These are phyloP conservation scores for Fusarium buxicola DNA, from an alignment of 2,329 filamentous ascomycete species.

Conservation along the genomic window DNA sequence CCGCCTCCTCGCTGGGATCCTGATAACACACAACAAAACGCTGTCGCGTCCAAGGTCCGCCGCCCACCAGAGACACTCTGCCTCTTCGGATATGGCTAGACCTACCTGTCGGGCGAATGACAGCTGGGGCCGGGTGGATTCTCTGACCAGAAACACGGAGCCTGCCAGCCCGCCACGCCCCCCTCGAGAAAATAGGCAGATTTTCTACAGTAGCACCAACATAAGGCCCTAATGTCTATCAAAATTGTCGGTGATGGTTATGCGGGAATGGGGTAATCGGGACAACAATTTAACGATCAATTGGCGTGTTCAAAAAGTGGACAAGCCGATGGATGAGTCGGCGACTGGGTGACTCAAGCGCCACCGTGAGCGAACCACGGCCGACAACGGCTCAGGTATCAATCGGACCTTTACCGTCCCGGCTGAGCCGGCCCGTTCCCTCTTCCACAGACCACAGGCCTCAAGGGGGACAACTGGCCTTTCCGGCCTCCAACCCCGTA, in stretches of 20 bases:
- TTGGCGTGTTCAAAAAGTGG: constrained; percentile 4
- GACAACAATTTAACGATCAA: constrained; percentile 14
- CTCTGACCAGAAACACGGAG: constrained; percentile 30
- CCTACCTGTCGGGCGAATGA: constrained; percentile 38
- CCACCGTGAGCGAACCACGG: constrained; percentile 8
- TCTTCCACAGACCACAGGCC: constrained; percentile 10
- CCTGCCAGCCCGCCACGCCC: constrained; percentile 24
- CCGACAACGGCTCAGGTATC: constrained; percentile 16
- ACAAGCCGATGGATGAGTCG: constrained; percentile 18
- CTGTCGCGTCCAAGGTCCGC: constrained; percentile 27
- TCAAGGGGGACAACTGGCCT: constrained; percentile 19
- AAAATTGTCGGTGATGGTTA: constrained; percentile 29
- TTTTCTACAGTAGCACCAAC: constrained; percentile 40
- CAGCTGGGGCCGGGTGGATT: constrained; percentile 40
- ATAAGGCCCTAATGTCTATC: constrained; percentile 17
- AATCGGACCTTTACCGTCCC: constrained; percentile 26
- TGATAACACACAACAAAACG: constrained; percentile 31
- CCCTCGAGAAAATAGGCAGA: constrained; percentile 21
- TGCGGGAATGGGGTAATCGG: background rate
- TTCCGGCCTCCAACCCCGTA: constrained; percentile 18
- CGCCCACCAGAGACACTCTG: constrained; percentile 22
- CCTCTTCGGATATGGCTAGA: constrained; percentile 32
- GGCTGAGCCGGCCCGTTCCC: constrained; percentile 13
- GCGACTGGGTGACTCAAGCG: constrained; percentile 8
- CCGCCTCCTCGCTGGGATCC: constrained; percentile 33